phyloP scores from a whole-genome alignment of 2,329 filamentous ascomycete genomes.

The Nothophoma quercina region DNA sequence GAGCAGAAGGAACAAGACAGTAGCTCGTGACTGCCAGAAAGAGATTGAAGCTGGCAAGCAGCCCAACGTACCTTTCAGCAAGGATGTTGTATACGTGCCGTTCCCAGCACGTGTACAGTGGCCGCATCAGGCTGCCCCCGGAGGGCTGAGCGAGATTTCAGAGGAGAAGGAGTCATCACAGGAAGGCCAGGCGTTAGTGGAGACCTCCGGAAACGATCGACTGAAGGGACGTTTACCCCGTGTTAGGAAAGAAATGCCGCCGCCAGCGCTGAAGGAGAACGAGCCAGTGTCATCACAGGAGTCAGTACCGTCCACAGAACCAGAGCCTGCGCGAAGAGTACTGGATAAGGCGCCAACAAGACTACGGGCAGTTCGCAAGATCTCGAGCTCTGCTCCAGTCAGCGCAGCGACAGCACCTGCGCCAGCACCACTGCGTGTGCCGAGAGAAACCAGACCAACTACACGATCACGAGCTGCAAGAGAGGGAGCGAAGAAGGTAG shows the following conservation, averaged over 20 bases:
- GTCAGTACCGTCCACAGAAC: constrained; percentile 24
- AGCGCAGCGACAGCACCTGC: constrained; percentile 41
- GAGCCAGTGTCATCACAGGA: constrained; percentile 37
- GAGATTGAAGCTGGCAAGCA: constrained; percentile 57
- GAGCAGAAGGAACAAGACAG: constrained; percentile 57
- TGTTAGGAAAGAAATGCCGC: constrained; percentile 32
- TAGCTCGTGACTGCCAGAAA: constrained; percentile 59
- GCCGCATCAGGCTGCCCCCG: constrained; percentile 40
- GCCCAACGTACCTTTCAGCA: constrained; percentile 58
- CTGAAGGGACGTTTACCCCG: constrained; percentile 37
- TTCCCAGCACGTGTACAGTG: constrained; percentile 51
- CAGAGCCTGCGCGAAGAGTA: constrained; percentile 37
- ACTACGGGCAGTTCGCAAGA: constrained; percentile 45
- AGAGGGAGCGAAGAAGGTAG: constrained; percentile 25
- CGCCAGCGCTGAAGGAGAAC: constrained; percentile 48
- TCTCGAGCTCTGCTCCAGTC: constrained; percentile 43
- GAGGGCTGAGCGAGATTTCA: constrained; percentile 49
- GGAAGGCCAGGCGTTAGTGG: constrained; percentile 51
- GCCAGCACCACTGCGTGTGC: constrained; percentile 38
- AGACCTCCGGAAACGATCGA: constrained; percentile 57
- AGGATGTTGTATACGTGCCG: constrained; percentile 58
- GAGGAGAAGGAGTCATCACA: constrained; percentile 51
- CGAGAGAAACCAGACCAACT: constrained; percentile 37
- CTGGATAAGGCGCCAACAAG: constrained; percentile 48
- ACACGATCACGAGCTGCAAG: constrained; percentile 37